phyloP scores from a whole-genome alignment of 1,139 yeast species.

The Saccharomyces hybrid region DNA sequence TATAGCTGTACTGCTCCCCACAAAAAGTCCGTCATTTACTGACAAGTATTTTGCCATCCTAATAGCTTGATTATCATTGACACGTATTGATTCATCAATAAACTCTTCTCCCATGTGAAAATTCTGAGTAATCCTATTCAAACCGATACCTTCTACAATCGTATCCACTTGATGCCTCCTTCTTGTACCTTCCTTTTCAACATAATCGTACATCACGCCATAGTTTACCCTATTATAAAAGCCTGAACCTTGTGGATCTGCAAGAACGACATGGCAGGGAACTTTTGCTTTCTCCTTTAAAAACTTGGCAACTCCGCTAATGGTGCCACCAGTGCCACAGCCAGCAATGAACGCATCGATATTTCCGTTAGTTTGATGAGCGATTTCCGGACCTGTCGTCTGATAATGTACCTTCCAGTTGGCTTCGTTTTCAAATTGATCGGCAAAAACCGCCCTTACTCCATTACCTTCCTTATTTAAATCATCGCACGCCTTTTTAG shows the following conservation, averaged over 20 bases:
- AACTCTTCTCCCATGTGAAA: conserved; percentile 60
- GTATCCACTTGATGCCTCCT: conserved; percentile 96
- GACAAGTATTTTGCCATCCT: conserved; percentile 82
- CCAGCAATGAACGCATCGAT: conserved; percentile 76
- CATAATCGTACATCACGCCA: conserved; percentile 89
- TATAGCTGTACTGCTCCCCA: conserved; percentile 88
- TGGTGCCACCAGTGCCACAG: conserved; percentile 54
- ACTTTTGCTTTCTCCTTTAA: conserved; percentile 46
- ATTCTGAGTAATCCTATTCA: conserved; percentile 78
- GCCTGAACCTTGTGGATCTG: conserved; percentile 97
- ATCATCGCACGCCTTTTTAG: conserved; percentile 55
- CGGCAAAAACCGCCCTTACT: conserved; percentile 57
- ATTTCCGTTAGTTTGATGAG: conserved; percentile 52
- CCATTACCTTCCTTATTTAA: conserved; percentile 40
- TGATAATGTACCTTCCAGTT: conserved; percentile 81
- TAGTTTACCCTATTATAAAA: conserved; percentile 72
- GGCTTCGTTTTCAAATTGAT: conserved; percentile 88
- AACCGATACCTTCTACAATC: conserved; percentile 85
- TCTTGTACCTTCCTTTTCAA: conserved; percentile 87
- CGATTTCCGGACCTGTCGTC: conserved; percentile 89
- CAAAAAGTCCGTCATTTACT: conserved; percentile 77
- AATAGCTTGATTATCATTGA: conserved; percentile 70
- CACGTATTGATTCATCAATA: conserved; percentile 75
- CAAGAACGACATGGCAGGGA: conserved; percentile 47
- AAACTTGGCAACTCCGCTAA: conserved; percentile 63